Evolutionary conservation across 1,284 basidiomycete genomes (phyloP).

Genomic region (Retiboletus fuscus): DNA sequence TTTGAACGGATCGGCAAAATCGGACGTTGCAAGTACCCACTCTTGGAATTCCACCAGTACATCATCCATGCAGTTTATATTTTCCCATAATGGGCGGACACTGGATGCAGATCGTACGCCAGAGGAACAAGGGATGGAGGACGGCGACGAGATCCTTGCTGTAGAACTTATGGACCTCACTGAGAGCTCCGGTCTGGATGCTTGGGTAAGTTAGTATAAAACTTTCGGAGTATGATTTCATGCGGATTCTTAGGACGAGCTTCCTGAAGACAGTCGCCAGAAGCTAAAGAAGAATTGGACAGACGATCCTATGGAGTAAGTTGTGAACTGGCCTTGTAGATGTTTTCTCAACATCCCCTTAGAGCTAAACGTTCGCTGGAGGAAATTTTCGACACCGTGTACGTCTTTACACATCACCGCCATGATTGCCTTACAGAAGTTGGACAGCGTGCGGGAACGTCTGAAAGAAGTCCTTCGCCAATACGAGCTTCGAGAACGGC

Average conservation of each 20-base stretch:
- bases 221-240: conserved; percentile 13
- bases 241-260: conserved; percentile 63
- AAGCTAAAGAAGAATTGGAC: conserved; percentile 82
- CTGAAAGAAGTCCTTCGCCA: conserved; percentile 85
- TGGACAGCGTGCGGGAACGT: conserved; percentile 76
- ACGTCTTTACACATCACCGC: conserved; percentile 47
- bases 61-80: conserved; percentile 76
- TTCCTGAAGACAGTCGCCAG: conserved; percentile 70
- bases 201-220: conserved; percentile 61
- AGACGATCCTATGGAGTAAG: conserved; percentile 77
- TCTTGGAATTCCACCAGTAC: conserved; percentile 47
- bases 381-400: conserved; percentile 85
- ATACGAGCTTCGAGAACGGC: conserved; percentile 86
- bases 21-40: conserved; percentile 56
- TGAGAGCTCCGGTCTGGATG: conserved; percentile 68
- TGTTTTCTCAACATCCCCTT: conserved; percentile 22
- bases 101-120: conserved; percentile 82
- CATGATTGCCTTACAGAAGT: conserved; percentile 25
- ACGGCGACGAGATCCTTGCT: conserved; percentile 85
- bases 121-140: conserved; percentile 86
- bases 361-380: conserved; percentile 80
- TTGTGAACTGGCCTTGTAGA: conserved; percentile 20
- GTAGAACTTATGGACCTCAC: conserved; percentile 89
- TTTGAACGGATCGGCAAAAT: conserved; percentile 61
- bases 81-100: conserved; percentile 80